Evolutionary conservation across 2,329 filamentous ascomycete genomes (phyloP).

Genomic region (Lecanicillium sp.): DNA sequence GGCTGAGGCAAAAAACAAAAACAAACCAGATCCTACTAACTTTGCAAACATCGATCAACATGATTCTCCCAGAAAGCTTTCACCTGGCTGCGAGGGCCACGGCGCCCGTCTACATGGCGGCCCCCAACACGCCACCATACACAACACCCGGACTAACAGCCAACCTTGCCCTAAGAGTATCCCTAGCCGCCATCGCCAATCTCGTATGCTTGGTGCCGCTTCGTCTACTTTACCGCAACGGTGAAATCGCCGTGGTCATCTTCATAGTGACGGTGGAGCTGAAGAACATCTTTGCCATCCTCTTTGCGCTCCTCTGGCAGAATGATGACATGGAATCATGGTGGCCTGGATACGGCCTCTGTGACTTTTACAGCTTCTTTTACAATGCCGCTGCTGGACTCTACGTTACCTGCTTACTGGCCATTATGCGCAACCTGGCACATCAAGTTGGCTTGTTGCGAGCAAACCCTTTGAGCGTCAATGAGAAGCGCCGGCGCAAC

Average conservation of each 20-base stretch:
- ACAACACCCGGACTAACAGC: constrained; percentile 23
- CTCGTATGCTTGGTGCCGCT: constrained; percentile 42
- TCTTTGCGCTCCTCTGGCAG: constrained; percentile 46
- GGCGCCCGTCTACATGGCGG: constrained; percentile 14
- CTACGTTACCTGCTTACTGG: constrained; percentile 42
- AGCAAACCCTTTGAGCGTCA: constrained; percentile 27
- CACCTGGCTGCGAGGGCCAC: neutral
- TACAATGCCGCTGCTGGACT: constrained; percentile 37
- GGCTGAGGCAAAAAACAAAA: too few relatives aligned
- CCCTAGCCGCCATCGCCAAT: constrained; percentile 36
- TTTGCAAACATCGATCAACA: too few relatives aligned
- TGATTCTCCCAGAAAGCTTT: too few relatives aligned
- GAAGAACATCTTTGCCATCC: constrained; percentile 37
- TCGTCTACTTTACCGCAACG: constrained; percentile 39
- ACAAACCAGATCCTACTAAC: too few relatives aligned
- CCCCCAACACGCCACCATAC: constrained; percentile 15
- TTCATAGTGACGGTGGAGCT: constrained; percentile 37
- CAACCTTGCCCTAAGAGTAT: constrained; percentile 41
- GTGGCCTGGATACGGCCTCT: constrained; percentile 45
- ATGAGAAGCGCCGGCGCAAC: constrained; percentile 33
- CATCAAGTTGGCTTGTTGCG: constrained; percentile 38
- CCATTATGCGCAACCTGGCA: constrained; percentile 46
- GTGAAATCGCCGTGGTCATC: constrained; percentile 44
- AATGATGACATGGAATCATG: constrained; percentile 40
- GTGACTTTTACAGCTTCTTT: constrained; percentile 41